Evolutionary conservation across 2,329 filamentous ascomycete species (phyloP), one percentile per base, ranked within the genome.

Genomic region (Esteya vermicola): DNA sequence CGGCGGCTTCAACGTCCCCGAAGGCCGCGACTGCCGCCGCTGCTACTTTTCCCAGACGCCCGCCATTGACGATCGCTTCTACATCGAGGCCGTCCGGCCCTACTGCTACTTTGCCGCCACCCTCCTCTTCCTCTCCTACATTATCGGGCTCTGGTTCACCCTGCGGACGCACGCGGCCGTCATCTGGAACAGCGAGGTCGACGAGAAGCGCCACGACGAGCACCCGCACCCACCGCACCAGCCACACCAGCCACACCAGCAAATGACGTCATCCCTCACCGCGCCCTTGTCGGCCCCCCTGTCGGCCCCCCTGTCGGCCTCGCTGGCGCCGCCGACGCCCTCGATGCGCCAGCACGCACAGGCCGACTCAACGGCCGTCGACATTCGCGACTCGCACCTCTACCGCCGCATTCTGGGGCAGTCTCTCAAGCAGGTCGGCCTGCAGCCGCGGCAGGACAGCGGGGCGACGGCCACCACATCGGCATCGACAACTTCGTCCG

Each of bases 371-470:
- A 64, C 67, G 30, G 68, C 67, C 40, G 63, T 70, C 18, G 84
- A 93, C 47, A 83, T 96, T 46, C 78, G 86, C 34, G 85, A 94
- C 42, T 85, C 85, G 31, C 78, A 86, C 48, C 65, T 96, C 21
- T 96, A 96, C 62, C 94, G 91, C 59, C 81, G 86, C 42, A 93
- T 96, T 46, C 67, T 96, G 6, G 86, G 85, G 5, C 88, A 95
- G 59, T 93, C 88, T 5, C 62, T 95, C 48, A 85, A 81, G 52
- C 84, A 93, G 52, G 79, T 83, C 44, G 88, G 86, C 1, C 61
- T 93, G 33, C 61, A 63, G 23, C 58, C 68, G 6, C 68, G 22
- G 9, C 14, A 31, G 12, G 28, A 16, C 28, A 31, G 28, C 28
- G 21, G 10, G 32, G 18, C 32, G 32, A 13, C 32, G 7, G 8